These are phyloP conservation scores for Phyllosticta citriasiana DNA, from an alignment of 2,329 filamentous ascomycete species.

Conservation along the genomic window DNA sequence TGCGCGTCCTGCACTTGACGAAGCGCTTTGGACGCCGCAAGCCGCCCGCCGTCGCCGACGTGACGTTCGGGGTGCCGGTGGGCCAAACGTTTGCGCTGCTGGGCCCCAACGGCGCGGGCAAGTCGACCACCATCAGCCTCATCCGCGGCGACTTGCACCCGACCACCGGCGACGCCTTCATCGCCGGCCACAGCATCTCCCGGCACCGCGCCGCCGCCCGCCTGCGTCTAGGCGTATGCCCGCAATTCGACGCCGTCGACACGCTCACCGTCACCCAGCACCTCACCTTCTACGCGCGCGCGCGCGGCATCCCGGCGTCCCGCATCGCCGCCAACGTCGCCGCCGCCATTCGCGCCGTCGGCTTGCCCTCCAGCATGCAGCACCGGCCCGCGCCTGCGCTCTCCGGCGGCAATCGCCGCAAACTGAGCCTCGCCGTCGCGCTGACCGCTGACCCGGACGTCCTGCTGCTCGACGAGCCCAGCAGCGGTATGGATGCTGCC, in stretches of 20 bases:
- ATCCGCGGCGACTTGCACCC: slow-evolving; percentile 83
- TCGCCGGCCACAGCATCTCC: slow-evolving; percentile 69
- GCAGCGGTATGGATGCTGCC: slow-evolving; percentile 79
- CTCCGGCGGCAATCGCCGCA: slow-evolving; percentile 89
- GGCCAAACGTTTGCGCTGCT: slow-evolving; percentile 83
- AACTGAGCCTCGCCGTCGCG: slow-evolving; percentile 78
- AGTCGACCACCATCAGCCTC: slow-evolving; percentile 79
- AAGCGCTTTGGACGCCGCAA: slow-evolving; percentile 64
- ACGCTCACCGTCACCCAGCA: slow-evolving; percentile 84
- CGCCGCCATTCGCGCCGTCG: slow-evolving; percentile 71
- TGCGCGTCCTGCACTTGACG: slow-evolving; percentile 69
- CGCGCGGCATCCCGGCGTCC: slow-evolving; percentile 56
- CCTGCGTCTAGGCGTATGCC: slow-evolving; percentile 77
- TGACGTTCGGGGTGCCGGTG: slow-evolving; percentile 69
- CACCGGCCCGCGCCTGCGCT: slow-evolving; percentile 68
- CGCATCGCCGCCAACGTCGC: slow-evolving; percentile 68
- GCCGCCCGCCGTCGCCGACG: slow-evolving; percentile 63
- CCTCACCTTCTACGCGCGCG: slow-evolving; percentile 74
- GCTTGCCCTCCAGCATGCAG: slow-evolving; percentile 55
- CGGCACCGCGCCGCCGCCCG: slow-evolving; percentile 62
- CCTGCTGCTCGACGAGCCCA: slow-evolving; percentile 80
- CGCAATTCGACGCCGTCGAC: slow-evolving; percentile 68
- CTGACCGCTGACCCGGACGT: slow-evolving; percentile 87
- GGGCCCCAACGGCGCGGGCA: slow-evolving; percentile 85
- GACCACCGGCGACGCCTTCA: slow-evolving; percentile 67